These are phyloP conservation scores for Aspergillus wentii DNA, from an alignment of 495 filamentous ascomycete species.

Conservation along the genomic window DNA sequence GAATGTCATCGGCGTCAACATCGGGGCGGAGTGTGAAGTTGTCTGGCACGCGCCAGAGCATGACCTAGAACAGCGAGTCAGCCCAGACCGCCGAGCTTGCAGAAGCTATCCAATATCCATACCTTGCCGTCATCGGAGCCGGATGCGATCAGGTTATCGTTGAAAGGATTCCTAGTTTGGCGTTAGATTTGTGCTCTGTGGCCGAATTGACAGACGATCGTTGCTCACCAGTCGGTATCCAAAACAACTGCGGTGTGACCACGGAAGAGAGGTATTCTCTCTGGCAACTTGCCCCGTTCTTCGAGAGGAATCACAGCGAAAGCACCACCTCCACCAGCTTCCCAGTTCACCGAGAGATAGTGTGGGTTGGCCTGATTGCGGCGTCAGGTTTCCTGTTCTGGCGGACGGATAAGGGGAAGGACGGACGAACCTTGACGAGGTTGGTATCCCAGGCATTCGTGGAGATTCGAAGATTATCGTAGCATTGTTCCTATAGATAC, in stretches of 20 bases:
- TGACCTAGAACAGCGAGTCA: slow-evolving; percentile 49
- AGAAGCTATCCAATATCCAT: slow-evolving; percentile 2
- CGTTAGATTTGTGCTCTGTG: slow-evolving; percentile 25
- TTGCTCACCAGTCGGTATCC: slow-evolving; percentile 90
- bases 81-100: neutral
- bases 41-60: slow-evolving; percentile 92
- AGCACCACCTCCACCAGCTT: slow-evolving; percentile 91
- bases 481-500: slow-evolving; percentile 69
- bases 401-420: slow-evolving; percentile 24
- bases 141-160: slow-evolving; percentile 87
- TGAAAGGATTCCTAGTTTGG: slow-evolving; percentile 80
- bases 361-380: slow-evolving; percentile 77
- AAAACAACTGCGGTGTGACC: slow-evolving; percentile 93
- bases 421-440: slow-evolving; percentile 73
- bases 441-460: slow-evolving; percentile 99
- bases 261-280: slow-evolving; percentile 89
- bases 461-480: slow-evolving; percentile 92
- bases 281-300: slow-evolving; percentile 83
- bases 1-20: slow-evolving; percentile 64
- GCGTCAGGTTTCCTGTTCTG: slow-evolving; percentile 18
- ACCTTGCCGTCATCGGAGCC: slow-evolving; percentile 95
- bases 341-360: slow-evolving; percentile 97
- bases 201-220: slow-evolving; percentile 2
- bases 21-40: slow-evolving; percentile 79
- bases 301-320: slow-evolving; percentile 93